These are phyloP conservation scores for Gynandropsis gynandra DNA, from an alignment of 345 rosid species.

Conservation along the genomic window DNA sequence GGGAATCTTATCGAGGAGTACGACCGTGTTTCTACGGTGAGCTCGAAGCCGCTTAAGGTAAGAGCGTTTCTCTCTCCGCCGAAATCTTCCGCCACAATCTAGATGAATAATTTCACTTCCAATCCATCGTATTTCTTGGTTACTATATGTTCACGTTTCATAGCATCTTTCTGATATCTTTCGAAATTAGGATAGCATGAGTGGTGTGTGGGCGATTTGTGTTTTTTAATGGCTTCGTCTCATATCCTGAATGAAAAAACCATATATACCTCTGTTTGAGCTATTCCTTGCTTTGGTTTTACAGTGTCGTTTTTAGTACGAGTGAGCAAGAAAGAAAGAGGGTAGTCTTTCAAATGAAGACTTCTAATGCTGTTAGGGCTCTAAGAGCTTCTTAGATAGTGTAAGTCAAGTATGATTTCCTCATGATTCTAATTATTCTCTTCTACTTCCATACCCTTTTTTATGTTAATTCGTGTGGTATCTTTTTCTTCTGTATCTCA, in stretches of 20 bases:
- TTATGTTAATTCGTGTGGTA: constrained; percentile 1
- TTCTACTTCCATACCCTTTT: not conserved
- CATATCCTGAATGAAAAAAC: not conserved
- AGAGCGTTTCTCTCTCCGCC: constrained; percentile 62
- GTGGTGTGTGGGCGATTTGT: too few species aligned
- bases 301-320: constrained; percentile 72
- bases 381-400: constrained; percentile 71
- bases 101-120: too few species aligned
- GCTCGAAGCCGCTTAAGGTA: constrained; percentile 48
- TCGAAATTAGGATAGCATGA: too few species aligned
- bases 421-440: constrained; percentile 2
- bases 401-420: constrained; percentile 50
- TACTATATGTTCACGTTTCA: too few species aligned
- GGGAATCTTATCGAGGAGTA: constrained; percentile 83
- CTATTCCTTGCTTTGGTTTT: constrained; percentile 21
- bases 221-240: not conserved
- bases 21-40: constrained; percentile 37
- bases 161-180: too few species aligned
- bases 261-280: constrained; percentile 9
- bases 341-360: constrained; percentile 83
- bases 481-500: constrained; percentile 22
- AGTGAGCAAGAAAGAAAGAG: constrained; percentile 50
- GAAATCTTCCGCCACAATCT: constrained; percentile 30
- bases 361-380: constrained; percentile 92
- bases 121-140: too few species aligned